These are phyloP conservation scores for Aspergillus affinis DNA, from an alignment of 495 filamentous ascomycete species.

Conservation along the genomic window DNA sequence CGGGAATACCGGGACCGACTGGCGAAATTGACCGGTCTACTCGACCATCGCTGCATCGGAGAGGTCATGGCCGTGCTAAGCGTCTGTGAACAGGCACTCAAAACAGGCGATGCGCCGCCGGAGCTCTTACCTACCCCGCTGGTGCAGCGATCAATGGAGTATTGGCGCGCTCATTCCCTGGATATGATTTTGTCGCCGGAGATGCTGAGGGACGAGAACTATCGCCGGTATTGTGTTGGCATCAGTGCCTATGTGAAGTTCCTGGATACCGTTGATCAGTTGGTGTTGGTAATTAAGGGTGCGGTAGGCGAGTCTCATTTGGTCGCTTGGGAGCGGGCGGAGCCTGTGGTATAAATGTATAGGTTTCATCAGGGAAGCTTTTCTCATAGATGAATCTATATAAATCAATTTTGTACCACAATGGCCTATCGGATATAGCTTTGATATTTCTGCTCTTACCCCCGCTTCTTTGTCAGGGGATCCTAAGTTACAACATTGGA, in stretches of 20 bases:
- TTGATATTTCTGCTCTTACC: too few species aligned
- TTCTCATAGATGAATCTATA: too few species aligned
- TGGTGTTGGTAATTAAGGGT: slow-evolving; percentile 45
- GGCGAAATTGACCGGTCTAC: slow-evolving; percentile 30
- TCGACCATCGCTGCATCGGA: slow-evolving; percentile 40
- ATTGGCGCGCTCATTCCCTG: slow-evolving; percentile 24
- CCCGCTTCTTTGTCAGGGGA: too few species aligned
- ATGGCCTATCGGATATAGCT: too few species aligned
- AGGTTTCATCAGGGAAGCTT: too few species aligned
- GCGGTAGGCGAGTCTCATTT: slow-evolving; percentile 43
- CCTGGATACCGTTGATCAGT: slow-evolving; percentile 36
- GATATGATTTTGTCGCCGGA: slow-evolving; percentile 26
- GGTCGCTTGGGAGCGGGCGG: slow-evolving; percentile 12
- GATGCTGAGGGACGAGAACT: slow-evolving; percentile 36
- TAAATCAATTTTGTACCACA: too few species aligned
- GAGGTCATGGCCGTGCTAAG: slow-evolving; percentile 44
- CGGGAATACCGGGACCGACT: slow-evolving; percentile 30
- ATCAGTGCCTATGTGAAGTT: slow-evolving; percentile 40
- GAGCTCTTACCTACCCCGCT: slow-evolving; percentile 43
- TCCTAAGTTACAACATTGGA: too few species aligned
- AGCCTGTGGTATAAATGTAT: too few species aligned
- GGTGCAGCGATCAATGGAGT: slow-evolving; percentile 33
- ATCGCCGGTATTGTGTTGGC: slow-evolving; percentile 42
- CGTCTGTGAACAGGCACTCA: slow-evolving; percentile 40
- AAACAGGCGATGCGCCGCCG: slow-evolving; percentile 42